phyloP scores from a whole-genome alignment of 2,329 filamentous ascomycete species.

The Coniochaeta hoffmannii region DNA sequence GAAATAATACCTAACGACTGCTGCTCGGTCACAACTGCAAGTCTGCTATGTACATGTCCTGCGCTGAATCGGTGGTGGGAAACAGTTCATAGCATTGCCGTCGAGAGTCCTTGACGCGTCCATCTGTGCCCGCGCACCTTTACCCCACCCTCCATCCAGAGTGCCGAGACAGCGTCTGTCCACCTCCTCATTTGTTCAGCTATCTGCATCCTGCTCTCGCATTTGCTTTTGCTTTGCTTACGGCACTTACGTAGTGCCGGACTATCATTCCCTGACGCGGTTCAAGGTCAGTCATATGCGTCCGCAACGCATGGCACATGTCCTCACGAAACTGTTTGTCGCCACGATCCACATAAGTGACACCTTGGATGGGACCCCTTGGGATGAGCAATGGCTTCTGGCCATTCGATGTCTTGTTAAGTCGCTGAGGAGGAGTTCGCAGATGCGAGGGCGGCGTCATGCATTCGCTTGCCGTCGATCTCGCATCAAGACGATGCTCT shows the following conservation, averaged over 20 bases:
- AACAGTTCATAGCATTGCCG: too few relatives aligned
- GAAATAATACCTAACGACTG: not conserved
- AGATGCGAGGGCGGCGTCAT: constrained; percentile 10
- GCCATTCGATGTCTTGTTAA: not conserved
- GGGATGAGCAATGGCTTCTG: not conserved
- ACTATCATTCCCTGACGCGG: not conserved
- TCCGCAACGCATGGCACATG: not conserved
- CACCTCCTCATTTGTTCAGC: not conserved
- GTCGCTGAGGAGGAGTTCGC: constrained; percentile 5
- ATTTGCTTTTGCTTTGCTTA: not conserved
- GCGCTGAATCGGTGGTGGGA: too few relatives aligned
- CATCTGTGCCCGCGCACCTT: not conserved
- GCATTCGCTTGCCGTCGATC: constrained; percentile 7
- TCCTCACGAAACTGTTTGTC: not conserved
- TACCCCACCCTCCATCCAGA: not conserved
- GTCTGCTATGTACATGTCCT: not conserved
- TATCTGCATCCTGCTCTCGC: not conserved
- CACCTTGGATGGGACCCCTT: not conserved
- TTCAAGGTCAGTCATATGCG: not conserved
- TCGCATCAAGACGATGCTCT: constrained; percentile 4
- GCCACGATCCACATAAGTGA: not conserved
- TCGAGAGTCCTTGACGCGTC: not conserved
- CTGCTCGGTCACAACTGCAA: not conserved
- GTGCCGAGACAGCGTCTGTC: not conserved
- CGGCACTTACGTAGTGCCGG: not conserved